Conservation (phyloP, 2,329 filamentous ascomycete species). For the Drechslerella dactyloides region DNA sequence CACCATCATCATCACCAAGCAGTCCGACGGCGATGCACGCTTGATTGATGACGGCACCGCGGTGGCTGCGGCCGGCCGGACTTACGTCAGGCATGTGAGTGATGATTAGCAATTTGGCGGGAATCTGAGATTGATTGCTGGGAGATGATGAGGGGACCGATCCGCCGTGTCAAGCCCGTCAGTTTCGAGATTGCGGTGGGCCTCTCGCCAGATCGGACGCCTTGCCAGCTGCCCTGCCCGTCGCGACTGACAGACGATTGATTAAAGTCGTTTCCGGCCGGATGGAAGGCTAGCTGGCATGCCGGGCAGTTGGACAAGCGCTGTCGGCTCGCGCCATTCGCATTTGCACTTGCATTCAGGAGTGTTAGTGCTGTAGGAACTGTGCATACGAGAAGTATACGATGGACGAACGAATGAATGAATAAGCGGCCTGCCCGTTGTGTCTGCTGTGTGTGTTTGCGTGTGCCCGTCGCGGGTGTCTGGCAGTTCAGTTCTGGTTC, state of each 20-base stretch:
- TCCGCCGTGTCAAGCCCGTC: neutral
- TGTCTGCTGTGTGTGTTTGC: conserved; percentile 4
- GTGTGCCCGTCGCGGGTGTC: neutral
- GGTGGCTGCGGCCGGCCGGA: neutral
- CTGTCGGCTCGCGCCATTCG: no score
- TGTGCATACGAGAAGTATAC: no score
- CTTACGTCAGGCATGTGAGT: neutral
- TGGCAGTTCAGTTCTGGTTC: neutral
- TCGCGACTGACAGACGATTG: neutral
- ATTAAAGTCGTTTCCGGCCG: neutral
- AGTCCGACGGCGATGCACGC: neutral
- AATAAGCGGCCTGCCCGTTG: conserved; percentile 1
- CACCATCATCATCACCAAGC: no score
- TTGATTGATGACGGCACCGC: neutral
- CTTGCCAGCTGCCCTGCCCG: neutral
- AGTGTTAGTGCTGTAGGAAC: no score
- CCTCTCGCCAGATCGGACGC: neutral
- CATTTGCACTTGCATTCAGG: neutral
- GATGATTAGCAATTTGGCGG: no score
- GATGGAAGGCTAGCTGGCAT: neutral
- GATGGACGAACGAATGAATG: neutral
- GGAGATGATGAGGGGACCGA: conserved; percentile 7
- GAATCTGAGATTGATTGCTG: conserved; percentile 1
- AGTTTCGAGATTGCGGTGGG: conserved; percentile 3
- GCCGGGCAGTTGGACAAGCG: no score